These are phyloP conservation scores for Fusarium incarnatum DNA, from an alignment of 2,329 filamentous ascomycete genomes.

Conservation along the genomic window DNA sequence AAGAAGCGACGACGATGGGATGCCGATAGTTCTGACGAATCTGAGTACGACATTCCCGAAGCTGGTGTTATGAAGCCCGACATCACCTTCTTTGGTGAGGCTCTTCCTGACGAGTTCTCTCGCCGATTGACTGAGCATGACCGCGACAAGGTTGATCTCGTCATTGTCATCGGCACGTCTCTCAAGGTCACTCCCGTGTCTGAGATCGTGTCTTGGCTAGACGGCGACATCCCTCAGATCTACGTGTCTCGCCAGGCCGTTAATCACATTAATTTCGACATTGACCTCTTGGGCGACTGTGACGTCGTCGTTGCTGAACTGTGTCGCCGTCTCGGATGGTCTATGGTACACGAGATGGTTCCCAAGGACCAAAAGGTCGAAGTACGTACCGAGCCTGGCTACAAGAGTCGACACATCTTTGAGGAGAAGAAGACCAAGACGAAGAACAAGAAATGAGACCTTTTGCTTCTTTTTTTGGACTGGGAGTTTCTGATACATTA, in stretches of 20 bases:
- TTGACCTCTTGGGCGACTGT: slow-evolving; percentile 95
- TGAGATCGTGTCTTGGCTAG: slow-evolving; percentile 86
- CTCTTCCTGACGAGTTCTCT: slow-evolving; percentile 85
- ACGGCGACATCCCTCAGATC: slow-evolving; percentile 85
- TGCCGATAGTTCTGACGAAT: slow-evolving; percentile 57
- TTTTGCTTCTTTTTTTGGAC: neutral
- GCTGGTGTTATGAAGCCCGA: slow-evolving; percentile 94
- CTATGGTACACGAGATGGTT: slow-evolving; percentile 84
- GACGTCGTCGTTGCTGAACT: slow-evolving; percentile 91
- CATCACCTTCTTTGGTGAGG: slow-evolving; percentile 97
- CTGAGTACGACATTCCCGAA: slow-evolving; percentile 67
- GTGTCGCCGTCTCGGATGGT: slow-evolving; percentile 84
- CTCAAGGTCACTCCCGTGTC: slow-evolving; percentile 96
- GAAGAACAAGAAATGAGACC: slow-evolving; percentile 6
- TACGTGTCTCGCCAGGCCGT: slow-evolving; percentile 90
- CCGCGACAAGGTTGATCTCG: slow-evolving; percentile 82
- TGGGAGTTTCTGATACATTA: too few species aligned
- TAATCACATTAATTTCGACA: slow-evolving; percentile 92
- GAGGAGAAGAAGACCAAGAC: slow-evolving; percentile 37
- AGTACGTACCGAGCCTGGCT: slow-evolving; percentile 57
- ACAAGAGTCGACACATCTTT: slow-evolving; percentile 54
- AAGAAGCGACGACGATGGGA: slow-evolving; percentile 57
- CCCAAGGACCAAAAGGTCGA: slow-evolving; percentile 72
- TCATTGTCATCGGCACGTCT: slow-evolving; percentile 95
- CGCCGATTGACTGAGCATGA: slow-evolving; percentile 84